These are phyloP conservation scores for Populus hybrid DNA, from an alignment of 441 rosid genomes.

Conservation along the genomic window DNA sequence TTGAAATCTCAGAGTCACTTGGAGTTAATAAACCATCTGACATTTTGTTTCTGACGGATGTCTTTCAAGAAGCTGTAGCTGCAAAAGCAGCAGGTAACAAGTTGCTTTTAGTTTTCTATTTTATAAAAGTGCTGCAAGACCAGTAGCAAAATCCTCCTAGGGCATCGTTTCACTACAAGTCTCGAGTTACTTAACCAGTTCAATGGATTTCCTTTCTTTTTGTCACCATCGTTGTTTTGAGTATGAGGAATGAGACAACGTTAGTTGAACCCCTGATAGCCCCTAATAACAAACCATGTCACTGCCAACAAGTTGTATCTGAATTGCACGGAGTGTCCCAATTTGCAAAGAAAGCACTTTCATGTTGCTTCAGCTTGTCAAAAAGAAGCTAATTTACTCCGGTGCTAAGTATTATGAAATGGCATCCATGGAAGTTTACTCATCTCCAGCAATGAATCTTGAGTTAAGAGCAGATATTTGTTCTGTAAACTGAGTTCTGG, in stretches of 20 bases:
- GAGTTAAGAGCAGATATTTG: background rate
- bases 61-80: slow-evolving; percentile 85
- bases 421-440: background rate
- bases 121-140: background rate
- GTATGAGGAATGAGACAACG: too few species aligned
- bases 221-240: background rate
- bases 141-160: background rate
- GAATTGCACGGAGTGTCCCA: background rate
- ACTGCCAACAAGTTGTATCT: background rate
- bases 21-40: slow-evolving; percentile 83
- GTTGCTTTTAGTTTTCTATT: background rate
- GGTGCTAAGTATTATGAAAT: background rate
- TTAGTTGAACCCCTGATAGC: background rate
- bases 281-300: background rate
- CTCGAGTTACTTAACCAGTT: background rate
- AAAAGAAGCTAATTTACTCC: background rate
- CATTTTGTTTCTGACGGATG: slow-evolving; percentile 74
- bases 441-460: background rate
- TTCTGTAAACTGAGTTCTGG: background rate
- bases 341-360: background rate
- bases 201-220: background rate
- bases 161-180: background rate
- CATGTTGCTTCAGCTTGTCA: background rate
- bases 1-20: slow-evolving; percentile 55
- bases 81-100: slow-evolving; percentile 76